A percentile compares a stretch with the other conserved stretches of the same genome.
Evolutionary conservation across 139 green algal species (phyloP).

Genomic region (Raphidocelis subcapitata): DNA sequence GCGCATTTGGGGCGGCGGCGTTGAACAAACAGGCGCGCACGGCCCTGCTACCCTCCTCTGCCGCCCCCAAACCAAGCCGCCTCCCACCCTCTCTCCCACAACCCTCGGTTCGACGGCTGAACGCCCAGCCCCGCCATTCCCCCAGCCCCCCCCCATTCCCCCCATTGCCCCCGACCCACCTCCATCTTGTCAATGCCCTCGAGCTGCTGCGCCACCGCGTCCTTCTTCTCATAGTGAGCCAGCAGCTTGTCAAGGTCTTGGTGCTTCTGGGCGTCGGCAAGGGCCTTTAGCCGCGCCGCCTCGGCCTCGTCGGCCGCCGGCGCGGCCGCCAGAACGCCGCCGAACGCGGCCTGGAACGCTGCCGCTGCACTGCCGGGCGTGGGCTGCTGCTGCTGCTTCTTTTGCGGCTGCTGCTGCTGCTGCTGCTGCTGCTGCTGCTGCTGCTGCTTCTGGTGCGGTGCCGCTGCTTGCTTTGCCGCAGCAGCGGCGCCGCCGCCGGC

Average conservation of each 20-base stretch:
- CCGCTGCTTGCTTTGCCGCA: too few relatives aligned
- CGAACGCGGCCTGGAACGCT: too few relatives aligned
- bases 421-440: not conserved
- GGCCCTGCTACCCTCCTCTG: too few relatives aligned
- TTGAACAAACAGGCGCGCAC: not conserved
- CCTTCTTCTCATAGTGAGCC: constrained; percentile 29
- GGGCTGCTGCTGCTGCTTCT: not conserved
- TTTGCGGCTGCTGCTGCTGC: not conserved
- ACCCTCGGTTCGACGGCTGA: too few relatives aligned
- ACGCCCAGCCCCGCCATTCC: too few relatives aligned
- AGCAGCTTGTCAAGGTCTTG: constrained; percentile 14
- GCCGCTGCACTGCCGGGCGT: too few relatives aligned
- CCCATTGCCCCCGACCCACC: not conserved
- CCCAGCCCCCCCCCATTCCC: too few relatives aligned
- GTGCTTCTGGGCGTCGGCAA: not conserved
- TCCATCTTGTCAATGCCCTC: constrained; percentile 23
- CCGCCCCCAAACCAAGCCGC: too few relatives aligned
- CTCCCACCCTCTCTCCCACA: too few relatives aligned
- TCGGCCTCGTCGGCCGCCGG: too few relatives aligned
- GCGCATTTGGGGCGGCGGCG: not conserved
- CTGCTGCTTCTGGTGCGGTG: not conserved
- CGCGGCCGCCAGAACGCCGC: too few relatives aligned
- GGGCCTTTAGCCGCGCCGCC: not conserved
- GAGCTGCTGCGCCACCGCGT: constrained; percentile 27
- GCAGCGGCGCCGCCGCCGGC: too few relatives aligned